Percentiles rank a stretch among this genome's conserved stretches.
phyloP scores from a whole-genome alignment of 2,329 filamentous ascomycete species.

The Claviceps sp. region DNA sequence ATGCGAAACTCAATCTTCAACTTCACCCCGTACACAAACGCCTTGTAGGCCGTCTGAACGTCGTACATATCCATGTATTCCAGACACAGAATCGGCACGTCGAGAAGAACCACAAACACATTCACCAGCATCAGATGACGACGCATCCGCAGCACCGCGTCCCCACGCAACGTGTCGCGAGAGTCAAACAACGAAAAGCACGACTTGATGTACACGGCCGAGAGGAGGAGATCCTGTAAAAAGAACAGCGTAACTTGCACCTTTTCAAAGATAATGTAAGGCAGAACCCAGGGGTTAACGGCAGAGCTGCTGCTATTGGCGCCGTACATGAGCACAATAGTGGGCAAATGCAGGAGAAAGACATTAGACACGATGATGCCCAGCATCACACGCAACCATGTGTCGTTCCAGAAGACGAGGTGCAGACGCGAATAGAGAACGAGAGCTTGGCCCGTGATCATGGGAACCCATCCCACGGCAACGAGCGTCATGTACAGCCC shows the following conservation, averaged over 20 bases:
- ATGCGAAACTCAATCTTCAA: conserved; percentile 21
- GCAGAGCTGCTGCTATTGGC: conserved; percentile 20
- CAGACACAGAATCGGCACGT: conserved; percentile 20
- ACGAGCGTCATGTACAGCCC: conserved; percentile 11
- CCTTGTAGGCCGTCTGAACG: conserved; percentile 19
- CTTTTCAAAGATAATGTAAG: conserved; percentile 33
- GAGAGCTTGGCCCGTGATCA: conserved; percentile 46
- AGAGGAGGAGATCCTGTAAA: conserved; percentile 39
- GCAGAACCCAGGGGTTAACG: conserved; percentile 5
- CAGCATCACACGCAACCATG: conserved; percentile 33
- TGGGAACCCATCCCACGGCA: conserved; percentile 19
- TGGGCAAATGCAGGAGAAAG: conserved; percentile 38
- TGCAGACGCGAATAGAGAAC: conserved; percentile 51
- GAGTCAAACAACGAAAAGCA: conserved; percentile 31
- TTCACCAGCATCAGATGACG: conserved; percentile 28
- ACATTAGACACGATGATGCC: conserved; percentile 43
- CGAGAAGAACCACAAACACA: conserved; percentile 26
- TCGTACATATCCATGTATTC: conserved; percentile 16
- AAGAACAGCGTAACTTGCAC: conserved; percentile 41
- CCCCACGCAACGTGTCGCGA: conserved; percentile 15
- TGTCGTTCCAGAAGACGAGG: conserved; percentile 37
- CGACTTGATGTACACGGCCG: conserved; percentile 37
- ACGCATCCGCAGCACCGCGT: conserved; percentile 11
- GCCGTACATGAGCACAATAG: conserved; percentile 41
- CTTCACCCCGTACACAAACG: conserved; percentile 19